Evolutionary conservation across 2,329 filamentous ascomycete genomes (phyloP), one percentile per base, ranked within the genome.

Genomic region (Alternaria rosae): DNA sequence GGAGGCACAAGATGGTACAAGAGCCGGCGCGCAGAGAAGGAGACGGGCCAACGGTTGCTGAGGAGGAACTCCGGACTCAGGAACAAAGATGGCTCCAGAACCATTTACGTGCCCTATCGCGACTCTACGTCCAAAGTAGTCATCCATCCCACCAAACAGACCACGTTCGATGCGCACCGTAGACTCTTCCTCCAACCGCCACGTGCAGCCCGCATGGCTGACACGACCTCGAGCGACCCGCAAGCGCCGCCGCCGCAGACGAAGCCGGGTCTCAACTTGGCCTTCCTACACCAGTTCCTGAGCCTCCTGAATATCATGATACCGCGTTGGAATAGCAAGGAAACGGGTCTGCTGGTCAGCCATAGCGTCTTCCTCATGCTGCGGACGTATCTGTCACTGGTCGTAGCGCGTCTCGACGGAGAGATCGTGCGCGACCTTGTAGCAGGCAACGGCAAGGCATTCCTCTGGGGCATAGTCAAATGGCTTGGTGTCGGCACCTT

Each of bases 221-320:
- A 93, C 77, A 89, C 89, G 6, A 44, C 42, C 15, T 47, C 47
- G 25, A 72, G 77, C 45, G 84, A 82, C 45, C 82, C 84, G 35
- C 86, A 88, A 44, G 92, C 96, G 6, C 95, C 95, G 15, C 92
- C 94, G 3, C 87, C 92, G 10, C 92, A 97, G 77, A 94, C 94
- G 4, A 98, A 97, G 78, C 93, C 95, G 0, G 95, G 95, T 0
- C 83, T 99, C 41, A 99, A 99, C 76, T 85, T 99, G 61, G 95
- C 95, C 11, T 99, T 99, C 74, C 80, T 99, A 55, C 95, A 99
- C 78, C 95, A 99, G 80, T 98, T 99, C 72, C 85, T 98, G 54
- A 97, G 94, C 75, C 82, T 99, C 57, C 88, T 98, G 82, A 97
- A 93, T 81, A 98, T 99, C 76, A 97, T 98, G 93, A 92, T 99